Evolutionary conservation across 257 asterid species (phyloP), one percentile per base, ranked within the genome.

Genomic region (Solanum paucissectum): DNA sequence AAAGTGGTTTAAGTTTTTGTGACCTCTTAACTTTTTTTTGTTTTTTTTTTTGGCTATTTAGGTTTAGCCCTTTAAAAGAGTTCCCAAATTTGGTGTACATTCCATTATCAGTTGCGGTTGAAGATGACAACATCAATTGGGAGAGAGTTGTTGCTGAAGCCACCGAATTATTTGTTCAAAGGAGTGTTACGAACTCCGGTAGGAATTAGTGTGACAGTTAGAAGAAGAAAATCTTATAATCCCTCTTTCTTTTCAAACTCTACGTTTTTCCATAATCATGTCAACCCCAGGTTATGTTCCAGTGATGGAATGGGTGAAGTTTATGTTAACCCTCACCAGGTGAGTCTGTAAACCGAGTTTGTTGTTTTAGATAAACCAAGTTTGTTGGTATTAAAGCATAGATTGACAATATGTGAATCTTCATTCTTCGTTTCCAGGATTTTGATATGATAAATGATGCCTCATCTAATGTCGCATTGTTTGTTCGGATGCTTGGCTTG

Each of bases 401-500:
- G 11, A 1, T 75, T 38, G 83, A 23, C 58, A 40, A 25, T 76
- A 38, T 76, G 60, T 83, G 83, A 64, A 55, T 87, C 87, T 87
- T 18, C 40, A 75, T 49, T 27, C 12, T 72, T 79, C 66, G 38
- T 87, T 91, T 90, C 75, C 94, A 96, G 98, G 96, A 93, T 83
- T 85, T 86, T 69, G 94, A 92, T 87, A 85, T 90, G 77, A 81
- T 86, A 88, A 88, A 87, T 29, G 87, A 68, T 16, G 87, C 83
- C 84, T 83, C 95, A 52, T 89, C 94, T n/a, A 82, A 88, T 84
- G 90, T 94, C 75, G 91, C 96, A 12, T 89, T 94, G 88, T 96
- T 96, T 88, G 86, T 94, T 81, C 93, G 98, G 83, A 93, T 95
- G 98, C 98, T 95, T 84, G 99, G 99, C 38, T 87, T 96, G 58